Evolutionary conservation across 2,329 filamentous ascomycete species (phyloP), one percentile per base, ranked within the genome.

Genomic region (Cytospora chrysosperma): DNA sequence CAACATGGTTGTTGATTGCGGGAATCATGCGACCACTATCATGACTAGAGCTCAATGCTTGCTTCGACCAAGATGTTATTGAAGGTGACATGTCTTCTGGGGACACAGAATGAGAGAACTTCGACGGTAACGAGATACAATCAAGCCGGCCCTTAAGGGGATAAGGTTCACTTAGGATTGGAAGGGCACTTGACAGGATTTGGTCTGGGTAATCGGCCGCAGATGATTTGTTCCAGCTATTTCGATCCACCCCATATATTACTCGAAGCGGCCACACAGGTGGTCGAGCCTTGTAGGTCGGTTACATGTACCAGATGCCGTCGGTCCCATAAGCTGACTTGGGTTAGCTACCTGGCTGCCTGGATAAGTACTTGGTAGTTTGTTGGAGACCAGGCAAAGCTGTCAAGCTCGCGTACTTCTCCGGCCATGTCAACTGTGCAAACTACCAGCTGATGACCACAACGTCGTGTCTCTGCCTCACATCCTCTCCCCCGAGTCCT

Each of bases 241-340:
- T 61, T 55, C 50, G 59, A 61, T 61, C 37, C 40, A 27, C 24
- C 40, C 40, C 12, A 55, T n/a, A 34, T 43, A 37, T 28, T 61
- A 47, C 59, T 53, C 51, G 51, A 24, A 47, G 51, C 34, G 49
- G 61, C 49, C 55, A 49, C 27, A 34, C 21, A 6, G 27, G 34
- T 34, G 34, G 55, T 53, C 32, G 56, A 27, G 17, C 30, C 28
- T 40, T 12, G 52, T 4, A 56, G 49, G 56, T 52, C 47, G 59
- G 61, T 59, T 59, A 59, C 61, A 40, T n/a, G 17, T 40, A 40
- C 10, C 37, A 63, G 61, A 59, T n/a, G 27, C 37, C 51, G 37
- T 62, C 52, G 54, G 49, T 32, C 49, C 34, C 61, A 58, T 58
- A 50, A 21, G 53, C 32, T n/a, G n/a, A n/a, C n/a, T n/a, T n/a